Evolutionary conservation across 2,329 filamentous ascomycete genomes (phyloP), one percentile per base, ranked within the genome.

Genomic region (Aspergillus sp.): DNA sequence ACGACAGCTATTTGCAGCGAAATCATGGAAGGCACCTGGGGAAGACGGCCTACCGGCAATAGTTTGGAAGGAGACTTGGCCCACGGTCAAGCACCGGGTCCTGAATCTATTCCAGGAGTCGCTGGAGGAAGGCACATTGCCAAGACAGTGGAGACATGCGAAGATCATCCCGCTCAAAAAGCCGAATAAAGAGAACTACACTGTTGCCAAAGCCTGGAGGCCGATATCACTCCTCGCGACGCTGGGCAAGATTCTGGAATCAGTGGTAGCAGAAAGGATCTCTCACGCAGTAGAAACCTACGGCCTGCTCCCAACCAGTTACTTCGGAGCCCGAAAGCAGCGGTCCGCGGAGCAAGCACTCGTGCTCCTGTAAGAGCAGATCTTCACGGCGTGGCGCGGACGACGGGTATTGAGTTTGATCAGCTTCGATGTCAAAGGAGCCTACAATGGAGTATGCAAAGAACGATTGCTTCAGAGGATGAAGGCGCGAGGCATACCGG

Each of bases 361-460:
- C 3, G 7, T 66, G 2, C 53, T 69, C 35, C 40, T 72, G 14
- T 44, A 64, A 32, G 49, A 70, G 53, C 16, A 61, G 7, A 64
- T 71, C 32, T 66, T 67, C 35, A 50, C 58, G 3, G 67, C 59
- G 36, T 70, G 46, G 70, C 61, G 51, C 59, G 61, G 53, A 38
- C 50, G 56, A 45, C 62, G 64, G 53, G 63, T 68, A 7, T 53
- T 73, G 4, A 70, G 65, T 46, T 58, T 73, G 9, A 43, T 53
- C 44, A 70, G 64, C 49, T 75, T 75, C 46, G 66, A 75, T 57
- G 60, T 76, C 2, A 74, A 75, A 54, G 70, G 71, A 17, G 72
- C 68, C 47, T 75, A 72, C 51, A 75, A 76, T 45, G 61, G 72
- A 14, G 69, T 76, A 13, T 70, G 56, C 22, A 72, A 71, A 51